Percentiles rank a stretch among this genome's conserved stretches.
Conservation (phyloP, 2,329 filamentous ascomycete genomes). For the Penicillium sp. region DNA sequence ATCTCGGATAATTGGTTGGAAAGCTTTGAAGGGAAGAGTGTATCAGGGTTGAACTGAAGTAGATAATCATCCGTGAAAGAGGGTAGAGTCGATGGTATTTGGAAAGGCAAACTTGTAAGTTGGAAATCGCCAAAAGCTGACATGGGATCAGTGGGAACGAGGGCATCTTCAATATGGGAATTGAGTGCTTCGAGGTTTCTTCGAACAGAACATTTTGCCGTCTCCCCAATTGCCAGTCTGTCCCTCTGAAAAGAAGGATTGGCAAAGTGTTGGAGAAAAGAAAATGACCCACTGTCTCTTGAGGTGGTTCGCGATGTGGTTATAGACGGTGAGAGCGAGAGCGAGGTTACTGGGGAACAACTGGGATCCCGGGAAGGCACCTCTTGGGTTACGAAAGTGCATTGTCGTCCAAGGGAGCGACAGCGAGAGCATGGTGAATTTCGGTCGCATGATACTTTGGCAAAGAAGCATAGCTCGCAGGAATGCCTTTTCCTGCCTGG, state of each 20-base stretch:
- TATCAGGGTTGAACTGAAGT: constrained; percentile 15
- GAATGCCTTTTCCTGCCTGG: constrained; percentile 31
- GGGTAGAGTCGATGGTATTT: neutral
- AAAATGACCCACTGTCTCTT: constrained; percentile 19
- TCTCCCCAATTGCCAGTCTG: constrained; percentile 30
- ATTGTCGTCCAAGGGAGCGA: constrained; percentile 17
- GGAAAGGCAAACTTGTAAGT: constrained; percentile 12
- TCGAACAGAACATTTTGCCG: constrained; percentile 27
- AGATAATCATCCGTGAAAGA: constrained; percentile 16
- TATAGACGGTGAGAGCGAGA: constrained; percentile 5
- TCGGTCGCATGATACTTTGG: constrained; percentile 28
- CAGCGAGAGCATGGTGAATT: constrained; percentile 27
- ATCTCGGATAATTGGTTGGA: constrained; percentile 27
- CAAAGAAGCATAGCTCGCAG: constrained; percentile 28
- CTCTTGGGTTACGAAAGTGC: constrained; percentile 15
- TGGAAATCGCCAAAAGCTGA: constrained; percentile 12
- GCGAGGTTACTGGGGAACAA: neutral
- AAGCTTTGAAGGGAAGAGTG: constrained; percentile 20
- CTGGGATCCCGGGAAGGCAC: neutral
- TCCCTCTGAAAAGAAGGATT: constrained; percentile 27
- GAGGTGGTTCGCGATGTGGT: neutral
- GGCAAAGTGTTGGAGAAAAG: constrained; percentile 31
- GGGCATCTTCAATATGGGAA: constrained; percentile 28
- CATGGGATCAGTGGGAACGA: constrained; percentile 22
- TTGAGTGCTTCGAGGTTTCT: constrained; percentile 28